phyloP scores from a whole-genome alignment of 441 rosid species.

The Biscutella laevigata region DNA sequence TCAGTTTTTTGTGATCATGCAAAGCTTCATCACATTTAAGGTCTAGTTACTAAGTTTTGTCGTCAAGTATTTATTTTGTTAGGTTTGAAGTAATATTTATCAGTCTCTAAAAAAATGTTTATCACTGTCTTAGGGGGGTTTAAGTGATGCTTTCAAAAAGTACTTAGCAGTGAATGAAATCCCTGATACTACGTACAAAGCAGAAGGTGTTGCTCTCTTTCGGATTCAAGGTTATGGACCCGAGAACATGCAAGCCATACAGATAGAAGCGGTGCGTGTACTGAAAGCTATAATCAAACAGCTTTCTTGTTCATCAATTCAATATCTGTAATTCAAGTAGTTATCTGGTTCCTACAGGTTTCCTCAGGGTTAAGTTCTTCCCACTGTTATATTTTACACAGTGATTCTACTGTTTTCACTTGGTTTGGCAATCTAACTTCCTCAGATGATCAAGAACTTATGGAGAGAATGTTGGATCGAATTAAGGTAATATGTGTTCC shows the following conservation, averaged over 20 bases:
- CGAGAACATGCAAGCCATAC: constrained; percentile 96
- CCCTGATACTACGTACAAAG: constrained; percentile 66
- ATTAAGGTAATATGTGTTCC: constrained; percentile 58
- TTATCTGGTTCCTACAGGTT: constrained; percentile 37
- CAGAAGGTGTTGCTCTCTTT: constrained; percentile 69
- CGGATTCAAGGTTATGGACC: constrained; percentile 97
- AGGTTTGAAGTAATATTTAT: background rate
- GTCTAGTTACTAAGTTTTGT: constrained; percentile 32
- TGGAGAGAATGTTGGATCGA: constrained; percentile 85
- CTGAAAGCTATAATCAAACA: background rate
- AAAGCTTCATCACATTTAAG: constrained; percentile 85
- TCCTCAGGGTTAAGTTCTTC: constrained; percentile 84
- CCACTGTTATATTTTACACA: constrained; percentile 83
- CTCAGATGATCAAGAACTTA: constrained; percentile 69
- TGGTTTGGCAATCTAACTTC: constrained; percentile 91
- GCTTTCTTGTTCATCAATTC: too few relatives aligned
- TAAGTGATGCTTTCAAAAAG: constrained; percentile 72
- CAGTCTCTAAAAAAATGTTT: too few relatives aligned
- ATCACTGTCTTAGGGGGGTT: constrained; percentile 79
- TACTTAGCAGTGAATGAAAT: constrained; percentile 60
- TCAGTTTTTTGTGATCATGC: constrained; percentile 87
- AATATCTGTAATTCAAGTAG: background rate
- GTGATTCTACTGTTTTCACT: constrained; percentile 62
- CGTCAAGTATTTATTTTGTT: constrained; percentile 1
- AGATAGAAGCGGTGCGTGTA: constrained; percentile 78